Evolutionary conservation across 2,329 filamentous ascomycete genomes (phyloP).

Genomic region (Aureobasidium musti): DNA sequence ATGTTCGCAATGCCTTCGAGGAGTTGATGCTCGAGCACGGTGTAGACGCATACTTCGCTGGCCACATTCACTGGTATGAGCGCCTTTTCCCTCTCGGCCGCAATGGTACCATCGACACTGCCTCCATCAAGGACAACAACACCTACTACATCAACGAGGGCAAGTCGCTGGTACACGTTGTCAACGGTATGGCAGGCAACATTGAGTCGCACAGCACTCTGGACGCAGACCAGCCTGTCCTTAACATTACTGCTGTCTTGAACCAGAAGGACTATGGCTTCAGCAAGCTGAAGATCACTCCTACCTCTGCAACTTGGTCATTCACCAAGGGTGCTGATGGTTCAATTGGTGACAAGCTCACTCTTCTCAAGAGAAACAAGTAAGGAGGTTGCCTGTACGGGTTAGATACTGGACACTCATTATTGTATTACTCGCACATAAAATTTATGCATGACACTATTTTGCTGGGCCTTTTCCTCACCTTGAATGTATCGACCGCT

Average conservation of each 20-base stretch:
- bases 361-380: conserved; percentile 41
- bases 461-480: background rate
- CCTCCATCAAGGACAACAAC: conserved; percentile 50
- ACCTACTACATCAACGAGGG: conserved; percentile 54
- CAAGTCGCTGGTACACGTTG: conserved; percentile 53
- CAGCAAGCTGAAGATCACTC: conserved; percentile 50
- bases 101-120: conserved; percentile 48
- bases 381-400: background rate
- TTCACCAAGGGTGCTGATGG: conserved; percentile 50
- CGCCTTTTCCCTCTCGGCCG: conserved; percentile 45
- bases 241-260: conserved; percentile 51
- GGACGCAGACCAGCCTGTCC: conserved; percentile 38
- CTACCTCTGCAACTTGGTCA: conserved; percentile 48
- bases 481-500: background rate
- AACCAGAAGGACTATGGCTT: conserved; percentile 54
- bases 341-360: conserved; percentile 46
- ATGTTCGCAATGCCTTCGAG: conserved; percentile 52
- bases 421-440: background rate
- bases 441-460: background rate
- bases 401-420: background rate
- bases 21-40: conserved; percentile 48
- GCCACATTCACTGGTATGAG: conserved; percentile 54
- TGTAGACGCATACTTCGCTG: conserved; percentile 50
- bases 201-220: conserved; percentile 54
- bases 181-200: conserved; percentile 58